phyloP scores from a whole-genome alignment of 768 basidiomycete genomes.

The Trametes elegans region DNA sequence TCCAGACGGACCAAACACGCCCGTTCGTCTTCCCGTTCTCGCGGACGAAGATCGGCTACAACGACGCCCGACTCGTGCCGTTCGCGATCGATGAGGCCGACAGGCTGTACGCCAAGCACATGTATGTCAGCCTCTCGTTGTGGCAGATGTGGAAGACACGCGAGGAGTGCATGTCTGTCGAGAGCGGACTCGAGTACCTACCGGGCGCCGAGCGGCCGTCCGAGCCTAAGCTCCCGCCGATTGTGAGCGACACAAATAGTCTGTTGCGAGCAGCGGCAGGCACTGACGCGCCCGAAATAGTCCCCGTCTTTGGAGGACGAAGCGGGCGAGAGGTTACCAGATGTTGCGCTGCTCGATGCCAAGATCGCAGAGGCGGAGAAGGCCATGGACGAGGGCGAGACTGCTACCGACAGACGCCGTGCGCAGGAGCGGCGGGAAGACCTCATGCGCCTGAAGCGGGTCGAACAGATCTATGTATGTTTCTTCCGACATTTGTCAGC shows the following conservation, averaged over 20 bases:
- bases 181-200: conserved; percentile 85
- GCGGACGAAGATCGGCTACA: conserved; percentile 48
- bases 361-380: conserved; percentile 67
- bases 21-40: conserved; percentile 98
- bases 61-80: conserved; percentile 74
- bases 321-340: conserved; percentile 67
- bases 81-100: conserved; percentile 97
- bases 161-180: conserved; percentile 92
- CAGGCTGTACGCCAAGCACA: conserved; percentile 82
- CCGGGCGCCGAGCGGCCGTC: conserved; percentile 62
- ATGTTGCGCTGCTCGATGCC: conserved; percentile 68
- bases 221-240: conserved; percentile 38
- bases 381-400: conserved; percentile 49
- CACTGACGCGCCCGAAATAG: background rate
- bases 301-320: conserved; percentile 43
- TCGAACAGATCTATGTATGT: conserved; percentile 88
- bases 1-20: conserved; percentile 91
- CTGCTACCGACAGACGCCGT: conserved; percentile 52
- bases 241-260: conserved; percentile 33
- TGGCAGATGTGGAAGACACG: conserved; percentile 95
- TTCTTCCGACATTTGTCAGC: background rate
- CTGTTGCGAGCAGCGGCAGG: conserved; percentile 35
- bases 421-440: conserved; percentile 73
- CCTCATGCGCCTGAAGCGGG: conserved; percentile 80
- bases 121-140: conserved; percentile 85